Evolutionary conservation across 768 basidiomycete species (phyloP), one percentile per base, ranked within the genome.

Genomic region (Exsudoporus frostii): DNA sequence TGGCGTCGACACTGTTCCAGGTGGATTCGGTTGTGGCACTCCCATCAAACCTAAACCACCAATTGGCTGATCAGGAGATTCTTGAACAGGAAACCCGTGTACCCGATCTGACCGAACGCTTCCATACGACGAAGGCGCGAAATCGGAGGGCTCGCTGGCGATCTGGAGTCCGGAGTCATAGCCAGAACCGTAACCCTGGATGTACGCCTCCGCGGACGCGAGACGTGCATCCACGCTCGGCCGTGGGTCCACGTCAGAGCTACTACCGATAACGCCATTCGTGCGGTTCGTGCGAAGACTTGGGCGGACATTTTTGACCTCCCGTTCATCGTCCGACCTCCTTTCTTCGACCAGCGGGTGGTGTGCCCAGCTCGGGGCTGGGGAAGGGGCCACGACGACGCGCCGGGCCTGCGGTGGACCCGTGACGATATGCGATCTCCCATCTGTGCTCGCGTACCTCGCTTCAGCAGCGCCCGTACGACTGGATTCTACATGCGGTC

Each of bases 121-220:
- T 17, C 58, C 59, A 11, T 62, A 55, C 36, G 60, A 58, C 7
- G 69, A 61, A 1, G 69, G 50, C 5, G 49, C 48, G 36, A 59
- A 63, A 2, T 48, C 8, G 6, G 45, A 1, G 1, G 65, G 54
- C 15, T 58, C 65, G 39, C 48, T 65, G 27, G 48, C 44, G 3
- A 69, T 50, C 8, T 61, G 61, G 22, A 70, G 54, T 3, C 68
- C 68, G 0, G 68, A 63, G 17, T 55, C 65, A 33, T 73, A 74
- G n/a, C 74, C 73, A 10, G 55, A 59, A 17, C 67, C 70, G 33
- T 68, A 75, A 15, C 73, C 73, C 29, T 61, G 62, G 22, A 69
- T 25, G 48, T 75, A 74, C 4, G 74, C 74, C 13, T 63, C 63
- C 1, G 74, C 69, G 11, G 73, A 75, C 2, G 72, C 70, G 50